Conservation (phyloP, 495 filamentous ascomycete species). For the Penicillium psychrofluorescens region DNA sequence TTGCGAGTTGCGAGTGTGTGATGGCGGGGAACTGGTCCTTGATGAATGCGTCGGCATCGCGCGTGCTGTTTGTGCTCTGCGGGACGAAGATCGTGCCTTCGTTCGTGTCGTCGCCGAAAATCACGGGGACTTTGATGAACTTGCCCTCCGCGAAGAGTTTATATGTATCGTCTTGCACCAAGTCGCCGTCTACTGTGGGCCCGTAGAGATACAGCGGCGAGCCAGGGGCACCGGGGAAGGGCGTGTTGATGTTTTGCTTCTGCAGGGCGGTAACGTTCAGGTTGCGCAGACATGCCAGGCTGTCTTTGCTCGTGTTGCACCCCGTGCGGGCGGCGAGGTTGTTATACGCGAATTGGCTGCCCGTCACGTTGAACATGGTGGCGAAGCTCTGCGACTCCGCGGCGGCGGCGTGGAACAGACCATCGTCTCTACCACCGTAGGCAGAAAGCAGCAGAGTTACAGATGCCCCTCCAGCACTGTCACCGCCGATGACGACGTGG, state of each 20-base stretch:
- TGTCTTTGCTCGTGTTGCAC: slow-evolving; percentile 39
- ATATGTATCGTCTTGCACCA: slow-evolving; percentile 55
- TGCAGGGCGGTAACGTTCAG: slow-evolving; percentile 44
- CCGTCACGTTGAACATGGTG: slow-evolving; percentile 46
- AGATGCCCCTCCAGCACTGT: slow-evolving; percentile 63
- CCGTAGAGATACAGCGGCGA: slow-evolving; percentile 53
- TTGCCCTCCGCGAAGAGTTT: slow-evolving; percentile 46
- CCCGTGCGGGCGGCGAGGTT: slow-evolving; percentile 49
- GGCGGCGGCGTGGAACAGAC: slow-evolving; percentile 55
- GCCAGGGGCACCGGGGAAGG: slow-evolving; percentile 42
- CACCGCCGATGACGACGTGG: slow-evolving; percentile 64
- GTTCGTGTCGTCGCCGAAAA: slow-evolving; percentile 66
- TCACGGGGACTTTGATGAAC: slow-evolving; percentile 62
- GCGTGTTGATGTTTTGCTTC: slow-evolving; percentile 42
- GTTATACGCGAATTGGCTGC: slow-evolving; percentile 61
- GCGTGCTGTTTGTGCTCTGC: slow-evolving; percentile 30
- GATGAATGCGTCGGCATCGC: slow-evolving; percentile 48
- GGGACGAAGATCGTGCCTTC: slow-evolving; percentile 64
- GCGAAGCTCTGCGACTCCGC: slow-evolving; percentile 63
- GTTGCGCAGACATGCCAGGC: slow-evolving; percentile 51
- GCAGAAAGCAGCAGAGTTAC: slow-evolving; percentile 61
- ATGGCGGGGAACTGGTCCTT: slow-evolving; percentile 55
- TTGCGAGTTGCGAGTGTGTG: slow-evolving; percentile 40
- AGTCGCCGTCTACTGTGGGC: slow-evolving; percentile 50
- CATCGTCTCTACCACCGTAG: slow-evolving; percentile 47